Evolutionary conservation across 768 basidiomycete species (phyloP).

Genomic region (Chalciporus pseudorubinellus): DNA sequence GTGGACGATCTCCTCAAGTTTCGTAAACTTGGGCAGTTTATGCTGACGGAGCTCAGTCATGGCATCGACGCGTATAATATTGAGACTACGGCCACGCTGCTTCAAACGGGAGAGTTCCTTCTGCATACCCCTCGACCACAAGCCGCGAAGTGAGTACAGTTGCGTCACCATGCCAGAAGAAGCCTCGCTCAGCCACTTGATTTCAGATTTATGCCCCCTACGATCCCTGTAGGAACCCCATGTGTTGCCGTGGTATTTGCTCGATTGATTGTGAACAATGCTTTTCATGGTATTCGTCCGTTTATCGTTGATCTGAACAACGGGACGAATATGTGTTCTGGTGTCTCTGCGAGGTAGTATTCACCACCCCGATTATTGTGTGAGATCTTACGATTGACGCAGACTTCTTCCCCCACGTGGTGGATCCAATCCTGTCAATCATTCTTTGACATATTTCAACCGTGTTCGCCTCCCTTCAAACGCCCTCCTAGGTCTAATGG

Average conservation of each 20-base stretch:
- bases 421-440: slow-evolving; percentile 54
- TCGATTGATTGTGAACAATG: slow-evolving; percentile 47
- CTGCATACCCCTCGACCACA: slow-evolving; percentile 56
- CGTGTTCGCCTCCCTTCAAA: slow-evolving; percentile 49
- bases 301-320: slow-evolving; percentile 56
- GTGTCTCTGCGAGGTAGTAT: background rate
- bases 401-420: slow-evolving; percentile 34
- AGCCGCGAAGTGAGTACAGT: slow-evolving; percentile 51
- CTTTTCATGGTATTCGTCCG: slow-evolving; percentile 50
- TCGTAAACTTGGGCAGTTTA: slow-evolving; percentile 52
- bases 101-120: slow-evolving; percentile 42
- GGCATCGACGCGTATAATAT: slow-evolving; percentile 61
- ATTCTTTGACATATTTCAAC: slow-evolving; percentile 54
- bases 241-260: slow-evolving; percentile 60
- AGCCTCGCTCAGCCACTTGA: background rate
- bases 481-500: slow-evolving; percentile 46
- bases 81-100: slow-evolving; percentile 58
- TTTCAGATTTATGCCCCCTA: slow-evolving; percentile 59
- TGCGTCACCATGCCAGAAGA: background rate
- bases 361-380: too few species aligned
- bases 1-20: slow-evolving; percentile 51
- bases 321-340: background rate
- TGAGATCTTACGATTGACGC: too few species aligned
- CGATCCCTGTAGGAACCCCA: slow-evolving; percentile 49
- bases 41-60: slow-evolving; percentile 56